Conservation (phyloP, 768 basidiomycete species). For the Pisolithus orientalis region DNA sequence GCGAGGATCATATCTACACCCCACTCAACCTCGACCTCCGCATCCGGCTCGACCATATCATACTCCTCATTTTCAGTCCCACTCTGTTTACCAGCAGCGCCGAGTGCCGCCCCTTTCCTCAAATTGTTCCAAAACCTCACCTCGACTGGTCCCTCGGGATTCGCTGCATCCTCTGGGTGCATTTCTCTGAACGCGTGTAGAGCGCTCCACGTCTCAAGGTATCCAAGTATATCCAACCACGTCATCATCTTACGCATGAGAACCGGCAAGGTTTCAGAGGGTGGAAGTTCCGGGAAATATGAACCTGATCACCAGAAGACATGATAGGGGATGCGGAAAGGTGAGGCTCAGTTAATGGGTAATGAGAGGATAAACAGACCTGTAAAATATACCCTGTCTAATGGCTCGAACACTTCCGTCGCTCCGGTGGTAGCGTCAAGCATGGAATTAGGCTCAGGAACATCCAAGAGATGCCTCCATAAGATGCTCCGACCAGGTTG, state of each 20-base stretch:
- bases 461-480: conserved; percentile 59
- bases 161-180: conserved; percentile 48
- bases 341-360: background rate
- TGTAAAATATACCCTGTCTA: conserved; percentile 53
- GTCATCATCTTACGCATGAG: conserved; percentile 55
- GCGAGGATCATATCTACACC: conserved; percentile 26
- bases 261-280: conserved; percentile 27
- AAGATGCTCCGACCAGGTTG: conserved; percentile 71
- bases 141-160: conserved; percentile 55
- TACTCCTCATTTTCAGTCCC: background rate
- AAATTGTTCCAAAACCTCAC: conserved; percentile 56
- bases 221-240: conserved; percentile 61
- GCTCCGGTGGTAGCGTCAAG: conserved; percentile 21
- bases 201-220: conserved; percentile 67
- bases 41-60: conserved; percentile 12
- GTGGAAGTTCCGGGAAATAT: conserved; percentile 35
- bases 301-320: conserved; percentile 25
- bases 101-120: conserved; percentile 31
- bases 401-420: conserved; percentile 27
- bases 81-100: background rate
- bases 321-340: background rate
- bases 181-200: conserved; percentile 60
- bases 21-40: conserved; percentile 34
- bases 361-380: conserved; percentile 27
- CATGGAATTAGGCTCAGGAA: conserved; percentile 45